Evolutionary conservation across 2,329 filamentous ascomycete genomes (phyloP).

Genomic region (Ophiocordyceps unilateralis): DNA sequence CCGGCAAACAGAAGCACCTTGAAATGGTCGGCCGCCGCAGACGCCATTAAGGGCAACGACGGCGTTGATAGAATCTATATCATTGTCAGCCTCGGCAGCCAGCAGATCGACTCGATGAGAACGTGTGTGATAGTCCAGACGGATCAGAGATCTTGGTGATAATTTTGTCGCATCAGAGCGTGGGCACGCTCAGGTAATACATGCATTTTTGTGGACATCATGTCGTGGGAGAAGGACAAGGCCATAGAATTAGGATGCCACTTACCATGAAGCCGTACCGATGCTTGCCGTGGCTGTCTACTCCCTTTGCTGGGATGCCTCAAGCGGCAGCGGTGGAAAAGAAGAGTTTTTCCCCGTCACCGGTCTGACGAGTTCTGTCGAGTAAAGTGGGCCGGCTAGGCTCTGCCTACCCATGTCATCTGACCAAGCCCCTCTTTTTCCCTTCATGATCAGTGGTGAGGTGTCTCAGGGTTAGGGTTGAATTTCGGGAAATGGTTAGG

Average conservation of each 20-base stretch:
- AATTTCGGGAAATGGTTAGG: no score
- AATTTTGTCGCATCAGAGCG: conserved; percentile 37
- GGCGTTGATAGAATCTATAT: no score
- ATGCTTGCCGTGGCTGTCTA: neutral
- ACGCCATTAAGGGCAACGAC: neutral
- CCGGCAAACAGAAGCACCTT: conserved; percentile 69
- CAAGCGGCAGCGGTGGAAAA: no score
- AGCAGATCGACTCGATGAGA: conserved; percentile 1
- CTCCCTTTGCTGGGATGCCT: no score
- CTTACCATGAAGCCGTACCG: conserved; percentile 3
- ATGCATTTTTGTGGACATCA: conserved; percentile 40
- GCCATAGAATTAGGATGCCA: neutral
- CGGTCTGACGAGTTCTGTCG: no score
- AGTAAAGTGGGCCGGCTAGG: no score
- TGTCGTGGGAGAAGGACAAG: conserved; percentile 8
- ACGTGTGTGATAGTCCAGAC: conserved; percentile 7
- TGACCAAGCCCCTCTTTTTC: no score
- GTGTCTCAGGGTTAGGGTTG: no score
- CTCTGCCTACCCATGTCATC: no score
- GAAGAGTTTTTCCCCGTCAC: no score
- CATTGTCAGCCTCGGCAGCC: conserved; percentile 1
- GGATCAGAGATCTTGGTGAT: conserved; percentile 60
- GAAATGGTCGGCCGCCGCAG: conserved; percentile 42
- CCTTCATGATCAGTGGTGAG: no score
- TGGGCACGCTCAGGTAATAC: conserved; percentile 37